Percentiles rank a stretch among this genome's conserved stretches.
These are phyloP conservation scores for Mortierella antarctica DNA, from an alignment of 192 early-diverging fungal genomes.

Conservation along the genomic window DNA sequence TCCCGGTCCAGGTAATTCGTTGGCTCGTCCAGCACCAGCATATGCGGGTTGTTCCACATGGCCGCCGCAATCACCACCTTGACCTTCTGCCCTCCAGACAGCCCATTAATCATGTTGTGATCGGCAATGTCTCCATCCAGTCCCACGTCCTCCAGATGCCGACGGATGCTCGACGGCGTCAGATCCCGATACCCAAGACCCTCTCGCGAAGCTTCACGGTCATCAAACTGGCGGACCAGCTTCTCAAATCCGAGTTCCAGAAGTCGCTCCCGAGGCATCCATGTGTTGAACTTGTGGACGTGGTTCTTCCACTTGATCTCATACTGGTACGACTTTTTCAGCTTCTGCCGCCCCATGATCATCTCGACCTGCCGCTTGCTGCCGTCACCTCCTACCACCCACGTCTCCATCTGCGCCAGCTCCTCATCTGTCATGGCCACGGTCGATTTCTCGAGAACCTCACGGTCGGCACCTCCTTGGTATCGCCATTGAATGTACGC, in stretches of 20 bases:
- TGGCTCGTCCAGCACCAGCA: constrained; percentile 80
- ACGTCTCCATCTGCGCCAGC: constrained; percentile 70
- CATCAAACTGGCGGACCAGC: constrained; percentile 82
- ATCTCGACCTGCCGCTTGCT: constrained; percentile 69
- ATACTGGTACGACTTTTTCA: constrained; percentile 84
- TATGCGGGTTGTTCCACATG: constrained; percentile 89
- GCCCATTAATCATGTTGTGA: constrained; percentile 77
- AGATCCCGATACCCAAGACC: constrained; percentile 79
- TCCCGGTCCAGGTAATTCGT: constrained; percentile 82
- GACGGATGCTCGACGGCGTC: constrained; percentile 72
- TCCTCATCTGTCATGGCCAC: constrained; percentile 77
- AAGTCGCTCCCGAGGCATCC: constrained; percentile 76
- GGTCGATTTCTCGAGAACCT: constrained; percentile 76
- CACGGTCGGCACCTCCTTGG: constrained; percentile 81
- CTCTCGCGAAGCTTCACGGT: constrained; percentile 78
- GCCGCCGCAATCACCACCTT: constrained; percentile 87
- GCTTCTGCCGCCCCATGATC: constrained; percentile 78
- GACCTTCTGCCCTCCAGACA: constrained; percentile 89
- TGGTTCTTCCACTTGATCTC: constrained; percentile 80
- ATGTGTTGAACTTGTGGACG: constrained; percentile 74
- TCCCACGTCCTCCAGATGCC: constrained; percentile 80
- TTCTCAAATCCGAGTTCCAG: constrained; percentile 80
- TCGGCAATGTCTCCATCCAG: constrained; percentile 81
- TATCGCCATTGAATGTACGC: constrained; percentile 90
- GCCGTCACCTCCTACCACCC: constrained; percentile 62